Evolutionary conservation across 2,329 filamentous ascomycete genomes (phyloP), one percentile per base, ranked within the genome.

Genomic region (Aureobasidium mangrovei): DNA sequence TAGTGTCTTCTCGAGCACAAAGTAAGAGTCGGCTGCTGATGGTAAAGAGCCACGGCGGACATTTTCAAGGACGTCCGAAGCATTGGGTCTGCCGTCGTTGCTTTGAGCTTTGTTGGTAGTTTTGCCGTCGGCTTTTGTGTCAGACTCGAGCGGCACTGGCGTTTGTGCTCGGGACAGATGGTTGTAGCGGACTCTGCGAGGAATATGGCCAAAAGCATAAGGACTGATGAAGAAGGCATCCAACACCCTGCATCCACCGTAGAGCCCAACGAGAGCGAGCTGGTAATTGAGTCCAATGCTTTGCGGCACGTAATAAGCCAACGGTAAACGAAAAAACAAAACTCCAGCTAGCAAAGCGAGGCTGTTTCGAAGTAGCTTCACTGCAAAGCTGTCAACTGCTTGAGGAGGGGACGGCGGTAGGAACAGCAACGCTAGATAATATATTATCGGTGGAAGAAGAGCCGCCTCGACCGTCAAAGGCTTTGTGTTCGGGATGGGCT

Each of bases 211-310:
- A 51, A 71, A 72, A 26, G 67, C 55, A 49, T 71, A 72, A 5
- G 67, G 70, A 32, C 68, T 70, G 52, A 74, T 67, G 58, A 74
- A 73, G 63, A 74, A 74, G 7, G 67, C 69, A 56, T 74, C 71
- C 8, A 74, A 42, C 3, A 74, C 72, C 32, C 71, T 59, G 43
- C 67, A 67, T 7, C 69, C 67, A 7, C 72, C 72, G 49, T 74
- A 74, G 2, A 73, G 55, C 3, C 71, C 71, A 1, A 74, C 70
- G 5, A 74, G 66, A 4, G 69, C 68, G 12, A 74, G 68, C 53
- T 74, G 71, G 49, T 74, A 74, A 12, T 70, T 74, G 18, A 74
- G 61, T n/a, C 71, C 71, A 39, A 74, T 70, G 54, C 68, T 72
- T 56, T 71, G 71, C 4, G 71, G 70, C 4, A 73, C 68, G 59